Evolutionary conservation across 305 asterid species (phyloP).

Genomic region (Rubia peregrina): DNA sequence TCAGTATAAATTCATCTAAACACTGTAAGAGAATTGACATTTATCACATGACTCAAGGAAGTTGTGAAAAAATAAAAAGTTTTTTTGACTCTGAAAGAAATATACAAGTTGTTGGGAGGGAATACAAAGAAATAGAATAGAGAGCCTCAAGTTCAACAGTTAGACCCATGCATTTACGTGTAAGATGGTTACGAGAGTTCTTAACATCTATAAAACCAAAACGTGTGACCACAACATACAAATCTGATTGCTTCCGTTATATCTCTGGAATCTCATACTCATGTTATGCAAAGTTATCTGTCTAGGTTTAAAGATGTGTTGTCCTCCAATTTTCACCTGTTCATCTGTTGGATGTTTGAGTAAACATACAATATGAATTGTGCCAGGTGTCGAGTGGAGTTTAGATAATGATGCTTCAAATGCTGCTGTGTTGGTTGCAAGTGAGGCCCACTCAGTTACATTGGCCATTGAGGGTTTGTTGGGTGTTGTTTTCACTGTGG

Average conservation of each 20-base stretch:
- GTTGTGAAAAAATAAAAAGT: slow-evolving; percentile 1
- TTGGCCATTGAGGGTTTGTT: slow-evolving; percentile 91
- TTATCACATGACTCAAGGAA: neutral
- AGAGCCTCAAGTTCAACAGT: neutral
- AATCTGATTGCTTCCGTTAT: neutral
- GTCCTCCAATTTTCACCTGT: slow-evolving; percentile 7
- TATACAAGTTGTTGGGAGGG: neutral
- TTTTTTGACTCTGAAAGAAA: neutral
- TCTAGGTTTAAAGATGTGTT: neutral
- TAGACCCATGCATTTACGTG: neutral
- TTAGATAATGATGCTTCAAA: slow-evolving; percentile 95
- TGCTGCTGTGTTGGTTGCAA: slow-evolving; percentile 92
- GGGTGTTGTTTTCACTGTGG: slow-evolving; percentile 92
- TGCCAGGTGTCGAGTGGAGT: slow-evolving; percentile 95
- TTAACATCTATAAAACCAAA: slow-evolving; percentile 1
- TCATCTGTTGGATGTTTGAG: neutral
- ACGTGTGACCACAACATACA: neutral
- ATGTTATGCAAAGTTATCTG: neutral
- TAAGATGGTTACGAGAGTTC: neutral
- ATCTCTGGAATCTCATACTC: neutral
- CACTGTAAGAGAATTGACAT: neutral
- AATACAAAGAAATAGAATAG: neutral
- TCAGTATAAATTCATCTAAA: neutral
- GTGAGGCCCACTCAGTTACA: slow-evolving; percentile 97
- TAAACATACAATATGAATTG: slow-evolving; percentile 15